Base-by-base conservation (phyloP, 768 basidiomycete species). In the Pleurotus eryngii region DNA sequence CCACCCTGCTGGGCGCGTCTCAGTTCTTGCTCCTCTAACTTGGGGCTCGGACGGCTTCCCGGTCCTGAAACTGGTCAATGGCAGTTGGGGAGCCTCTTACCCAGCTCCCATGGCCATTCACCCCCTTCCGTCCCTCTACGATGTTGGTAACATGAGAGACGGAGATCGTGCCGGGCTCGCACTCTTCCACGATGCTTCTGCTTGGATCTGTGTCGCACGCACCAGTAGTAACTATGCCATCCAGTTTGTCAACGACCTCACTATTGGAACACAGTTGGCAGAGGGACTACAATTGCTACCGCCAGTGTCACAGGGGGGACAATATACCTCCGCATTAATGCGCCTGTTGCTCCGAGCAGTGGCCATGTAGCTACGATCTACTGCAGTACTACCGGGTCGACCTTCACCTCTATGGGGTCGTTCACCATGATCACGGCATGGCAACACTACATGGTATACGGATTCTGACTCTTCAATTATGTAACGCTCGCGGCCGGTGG, bases 81-180 rank as follows among this genome's bases (percentile, higher is more conserved):
- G 63, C 45, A 30, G 42, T 38, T 55, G 53, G 45, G 61, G 61
- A 39, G 46, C 50, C 9, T 58, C 63, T n/a, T 62, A 64, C 46
- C 49, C 61, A 15, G 22, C 50, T 18, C 59, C 63, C 24, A 35
- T 60, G 20, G 56, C 50, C 22, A 46, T 59, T 9, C 59, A 55
- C 15, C 37, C 57, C 20, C 48, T 62, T 17, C 40, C 51, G 27
- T 60, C 61, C 26, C 57, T 49, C 9, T 49, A 48, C 1, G 58
- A 56, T 39, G 30, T 62, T 46, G 49, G 55, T 8, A 37, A 35
- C 35, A 63, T 64, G 60, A 43, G 46, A 22, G 51, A 59, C 35
- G 63, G 63, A 5, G 63, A 64, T 53, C 59, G 57, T 46, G 58
- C 63, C n/a, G 62, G 62, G 40, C 62, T 64, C 4, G 62, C 59